Conservation (phyloP, 768 basidiomycete species). For the Rhodotorula diobovata region DNA sequence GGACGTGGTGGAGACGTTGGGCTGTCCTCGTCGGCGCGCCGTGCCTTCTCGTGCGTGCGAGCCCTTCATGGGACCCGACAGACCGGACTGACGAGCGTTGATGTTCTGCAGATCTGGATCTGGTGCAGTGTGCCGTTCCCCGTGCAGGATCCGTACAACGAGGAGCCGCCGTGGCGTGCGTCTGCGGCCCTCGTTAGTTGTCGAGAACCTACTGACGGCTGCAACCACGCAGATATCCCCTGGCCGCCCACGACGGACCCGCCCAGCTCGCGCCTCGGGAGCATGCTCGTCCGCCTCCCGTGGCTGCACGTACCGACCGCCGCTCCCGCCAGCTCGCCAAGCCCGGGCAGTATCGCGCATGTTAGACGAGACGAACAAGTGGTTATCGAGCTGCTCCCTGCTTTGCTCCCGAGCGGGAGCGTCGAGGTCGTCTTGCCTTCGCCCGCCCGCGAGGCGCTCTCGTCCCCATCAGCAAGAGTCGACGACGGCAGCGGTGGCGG, state of each 20-base stretch:
- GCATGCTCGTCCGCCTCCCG: slow-evolving; percentile 8
- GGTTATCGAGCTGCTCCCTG: neutral
- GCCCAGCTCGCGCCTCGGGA: slow-evolving; percentile 7
- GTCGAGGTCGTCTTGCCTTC: no score
- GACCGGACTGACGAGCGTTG: neutral
- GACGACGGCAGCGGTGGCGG: no score
- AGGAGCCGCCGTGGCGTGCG: slow-evolving; percentile 44
- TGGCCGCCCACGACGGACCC: slow-evolving; percentile 4
- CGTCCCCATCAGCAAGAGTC: no score
- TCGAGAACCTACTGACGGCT: neutral
- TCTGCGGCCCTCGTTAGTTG: neutral
- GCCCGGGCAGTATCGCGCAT: neutral
- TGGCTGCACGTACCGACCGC: neutral
- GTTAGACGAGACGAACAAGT: neutral
- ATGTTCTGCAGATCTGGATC: slow-evolving; percentile 47
- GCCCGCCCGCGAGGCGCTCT: no score
- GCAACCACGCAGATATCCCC: slow-evolving; percentile 24
- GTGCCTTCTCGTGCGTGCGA: slow-evolving; percentile 45
- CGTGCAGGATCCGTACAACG: slow-evolving; percentile 46
- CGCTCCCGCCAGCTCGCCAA: neutral
- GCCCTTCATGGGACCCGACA: neutral
- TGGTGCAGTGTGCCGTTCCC: slow-evolving; percentile 52
- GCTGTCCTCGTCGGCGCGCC: slow-evolving; percentile 48
- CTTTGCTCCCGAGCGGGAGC: no score
- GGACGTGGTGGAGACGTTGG: slow-evolving; percentile 49